Percentiles rank a stretch among this genome's conserved stretches.
Conservation (phyloP, 2,329 filamentous ascomycete genomes). For the Pyricularia grisea region DNA sequence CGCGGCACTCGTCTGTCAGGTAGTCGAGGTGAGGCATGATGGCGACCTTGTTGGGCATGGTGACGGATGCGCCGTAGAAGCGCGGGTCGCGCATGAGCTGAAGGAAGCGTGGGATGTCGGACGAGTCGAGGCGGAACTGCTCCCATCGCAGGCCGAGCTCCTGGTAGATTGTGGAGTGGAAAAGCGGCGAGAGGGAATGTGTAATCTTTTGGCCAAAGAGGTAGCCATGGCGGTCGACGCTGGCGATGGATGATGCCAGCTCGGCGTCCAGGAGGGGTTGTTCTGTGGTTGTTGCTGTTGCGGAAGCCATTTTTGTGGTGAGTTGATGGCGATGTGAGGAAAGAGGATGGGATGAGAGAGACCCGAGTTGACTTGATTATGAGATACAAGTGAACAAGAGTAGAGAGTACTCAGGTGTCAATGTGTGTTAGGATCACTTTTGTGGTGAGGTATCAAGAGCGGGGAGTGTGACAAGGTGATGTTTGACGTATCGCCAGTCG, state of each 20-base stretch:
- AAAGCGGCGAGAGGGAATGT: conserved; percentile 43
- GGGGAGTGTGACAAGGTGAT: neutral
- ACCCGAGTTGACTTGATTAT: no score
- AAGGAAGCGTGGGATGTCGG: conserved; percentile 37
- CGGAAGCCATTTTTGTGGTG: neutral
- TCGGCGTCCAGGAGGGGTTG: neutral
- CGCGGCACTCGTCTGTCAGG: conserved; percentile 61
- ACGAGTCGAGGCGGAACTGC: conserved; percentile 43
- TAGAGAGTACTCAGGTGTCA: neutral
- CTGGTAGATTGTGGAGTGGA: conserved; percentile 45
- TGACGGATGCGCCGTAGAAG: conserved; percentile 63
- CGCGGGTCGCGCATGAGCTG: conserved; percentile 43
- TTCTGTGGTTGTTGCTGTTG: neutral
- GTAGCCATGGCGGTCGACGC: conserved; percentile 37
- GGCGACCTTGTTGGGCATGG: conserved; percentile 76
- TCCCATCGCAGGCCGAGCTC: conserved; percentile 39
- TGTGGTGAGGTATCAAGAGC: neutral
- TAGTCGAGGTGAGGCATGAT: conserved; percentile 67
- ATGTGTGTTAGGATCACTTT: neutral
- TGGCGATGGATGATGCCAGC: neutral
- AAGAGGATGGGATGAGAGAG: neutral
- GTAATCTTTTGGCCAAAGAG: conserved; percentile 49
- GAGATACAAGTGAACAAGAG: no score
- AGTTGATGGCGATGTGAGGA: neutral
- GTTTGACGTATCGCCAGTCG: neutral